phyloP scores from a whole-genome alignment of 768 basidiomycete species.

The Tulasnella sp. region DNA sequence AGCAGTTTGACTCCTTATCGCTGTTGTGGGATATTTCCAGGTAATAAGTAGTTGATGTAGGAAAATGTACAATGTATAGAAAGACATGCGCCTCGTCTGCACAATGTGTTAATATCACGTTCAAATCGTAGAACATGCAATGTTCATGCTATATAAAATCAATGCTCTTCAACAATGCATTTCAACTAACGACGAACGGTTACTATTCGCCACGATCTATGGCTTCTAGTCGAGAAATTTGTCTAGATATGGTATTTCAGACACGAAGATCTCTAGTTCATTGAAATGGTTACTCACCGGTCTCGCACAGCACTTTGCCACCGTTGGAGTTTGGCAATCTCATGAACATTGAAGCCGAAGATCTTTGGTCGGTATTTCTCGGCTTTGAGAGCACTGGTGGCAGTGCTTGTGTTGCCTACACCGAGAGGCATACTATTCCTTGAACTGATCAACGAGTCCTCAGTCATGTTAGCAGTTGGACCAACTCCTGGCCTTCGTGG shows the following conservation, averaged over 20 bases:
- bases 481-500: too few species aligned
- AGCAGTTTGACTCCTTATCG: too few species aligned
- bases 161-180: too few species aligned
- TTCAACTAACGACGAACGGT: too few species aligned
- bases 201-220: constrained; percentile 10
- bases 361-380: constrained; percentile 88
- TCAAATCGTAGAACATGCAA: too few species aligned
- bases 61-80: too few species aligned
- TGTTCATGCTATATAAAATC: too few species aligned
- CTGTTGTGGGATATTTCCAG: too few species aligned
- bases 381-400: constrained; percentile 72
- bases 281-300: constrained; percentile 37
- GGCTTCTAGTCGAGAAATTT: constrained; percentile 15
- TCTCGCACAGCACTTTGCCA: constrained; percentile 95
- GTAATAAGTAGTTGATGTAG: too few species aligned
- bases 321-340: constrained; percentile 80
- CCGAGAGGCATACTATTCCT: constrained; percentile 36
- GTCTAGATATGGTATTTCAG: constrained; percentile 1
- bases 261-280: not conserved
- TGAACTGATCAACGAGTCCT: constrained; percentile 22
- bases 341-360: constrained; percentile 93
- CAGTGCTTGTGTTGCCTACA: constrained; percentile 63
- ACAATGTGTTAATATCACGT: too few species aligned
- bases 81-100: too few species aligned
- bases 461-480: too few species aligned